Evolutionary conservation across 73 alveolate genomes (phyloP), one percentile per base, ranked within the genome.

Genomic region (Paramecium bursaria): DNA sequence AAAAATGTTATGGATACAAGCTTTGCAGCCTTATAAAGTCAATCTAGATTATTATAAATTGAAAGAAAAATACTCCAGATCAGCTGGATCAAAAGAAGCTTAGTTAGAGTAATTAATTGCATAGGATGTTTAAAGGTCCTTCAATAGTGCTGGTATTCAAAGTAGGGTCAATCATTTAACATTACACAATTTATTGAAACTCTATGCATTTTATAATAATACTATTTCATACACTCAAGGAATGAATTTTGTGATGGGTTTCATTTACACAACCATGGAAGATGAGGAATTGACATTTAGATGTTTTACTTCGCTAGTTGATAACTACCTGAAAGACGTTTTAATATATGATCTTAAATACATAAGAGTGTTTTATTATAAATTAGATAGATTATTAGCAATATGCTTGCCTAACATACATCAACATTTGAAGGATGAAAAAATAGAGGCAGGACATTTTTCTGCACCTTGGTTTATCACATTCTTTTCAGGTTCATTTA

Each of bases 181-280:
- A 11, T 57, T 57, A 57, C 76, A 57, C 14, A 92, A 92, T 67
- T 88, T 95, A 25, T 87, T 95, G 39, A 75, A 86, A 22, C 86
- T 95, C 13, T 88, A 86, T 46, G 98, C 98, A 3, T 89, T 88
- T 89, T 91, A 86, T 48, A 92, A 93, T 73, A 94, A 97, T 17
- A 95, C 94, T 67, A 90, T 95, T 25, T 94, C 93, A 27, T 95
- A 95, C 82, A 92, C 97, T 33, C 92, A 95, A 93, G 98, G 98
- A 74, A 95, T 95, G 98, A 95, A 95, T 86, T 95, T 95, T 85
- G 90, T 95, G 9, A 97, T 92, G 33, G 98, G 97, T 21, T 94
- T 95, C 74, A 75, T 95, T 46, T 91, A 75, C 76, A 75, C 91
- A 85, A 80, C 88, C 49, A 86, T 95, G 49, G 92, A 76, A 42